Base-by-base conservation (phyloP, 2,329 filamentous ascomycete genomes). In the Epichloe coenophiala region DNA sequence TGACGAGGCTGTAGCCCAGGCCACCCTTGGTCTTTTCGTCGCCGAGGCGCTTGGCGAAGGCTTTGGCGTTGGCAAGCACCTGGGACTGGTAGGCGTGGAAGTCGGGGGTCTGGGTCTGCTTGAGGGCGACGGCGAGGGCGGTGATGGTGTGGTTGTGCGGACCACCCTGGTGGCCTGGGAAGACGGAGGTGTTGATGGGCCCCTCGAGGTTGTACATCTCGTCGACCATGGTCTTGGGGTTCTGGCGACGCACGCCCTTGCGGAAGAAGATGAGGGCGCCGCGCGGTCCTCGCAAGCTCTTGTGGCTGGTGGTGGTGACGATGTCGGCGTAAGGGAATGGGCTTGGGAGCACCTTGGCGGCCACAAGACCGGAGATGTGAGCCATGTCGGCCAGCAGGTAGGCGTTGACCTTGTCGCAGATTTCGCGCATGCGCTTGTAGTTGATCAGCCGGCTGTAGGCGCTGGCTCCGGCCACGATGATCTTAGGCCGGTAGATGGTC, bases 71-170 rank as follows among this genome's bases (percentile, higher is more conserved):
- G 68, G 84, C 78, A 53, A 97, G 77, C 50, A 97, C 90, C 63
- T 88, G 84, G 61, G 87, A 75, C 71, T 98, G 93, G 72, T 98
- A 98, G 50, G 86, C 77, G 66, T 85, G 86, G 76, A 98, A 98
- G 64, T 95, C 90, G 46, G 84, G 80, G 5, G 82, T 82, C 65
- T 90, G 88, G 3, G 88, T 88, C 71, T 98, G 93, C 73, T 95
- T 94, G 53, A 98, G 77, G 12, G 93, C 93, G 46, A 98, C 93
- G 19, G 93, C 83, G 31, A 98, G 77, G 43, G 93, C 93, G 37
- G 93, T 94, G 67, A 98, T 98, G 60, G 93, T 98, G 75, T 98
- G 93, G 74, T 98, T 98, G 73, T 98, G 93, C 49, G 93, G 93
- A 23, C 93, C 93, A 65, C 93, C 93, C 69, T 98, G 93, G 71